These are phyloP conservation scores for Novymonas esmeraldas DNA, from an alignment of 208 protist species.

Conservation along the genomic window DNA sequence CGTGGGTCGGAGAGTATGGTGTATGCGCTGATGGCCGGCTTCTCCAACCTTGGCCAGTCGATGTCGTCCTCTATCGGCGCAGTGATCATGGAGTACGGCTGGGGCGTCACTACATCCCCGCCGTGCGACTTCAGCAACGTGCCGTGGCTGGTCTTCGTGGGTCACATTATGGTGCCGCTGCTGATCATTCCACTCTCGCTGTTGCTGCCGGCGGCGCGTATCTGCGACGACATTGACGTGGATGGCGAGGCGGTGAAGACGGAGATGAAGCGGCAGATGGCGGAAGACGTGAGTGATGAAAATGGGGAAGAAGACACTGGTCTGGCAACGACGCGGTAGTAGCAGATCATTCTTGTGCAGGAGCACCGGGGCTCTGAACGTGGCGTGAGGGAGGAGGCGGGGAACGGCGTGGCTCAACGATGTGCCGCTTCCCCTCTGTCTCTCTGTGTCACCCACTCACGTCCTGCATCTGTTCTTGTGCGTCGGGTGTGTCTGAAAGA, in stretches of 20 bases:
- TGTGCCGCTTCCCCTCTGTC: too few species aligned
- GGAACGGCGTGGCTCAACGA: too few species aligned
- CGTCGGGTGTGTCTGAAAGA: too few species aligned
- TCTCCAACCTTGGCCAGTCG: conserved; percentile 67
- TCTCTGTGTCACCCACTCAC: too few species aligned
- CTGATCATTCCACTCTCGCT: conserved; percentile 58
- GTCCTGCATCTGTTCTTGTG: too few species aligned
- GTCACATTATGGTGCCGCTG: conserved; percentile 55
- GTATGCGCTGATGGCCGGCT: conserved; percentile 78
- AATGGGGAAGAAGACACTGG: not conserved
- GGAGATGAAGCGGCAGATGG: not conserved
- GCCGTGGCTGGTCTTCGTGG: conserved; percentile 49
- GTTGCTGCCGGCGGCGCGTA: conserved; percentile 57
- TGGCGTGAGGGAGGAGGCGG: too few species aligned
- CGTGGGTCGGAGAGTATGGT: conserved; percentile 73
- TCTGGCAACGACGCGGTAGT: not conserved
- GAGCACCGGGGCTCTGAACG: too few species aligned
- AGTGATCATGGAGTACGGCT: conserved; percentile 50
- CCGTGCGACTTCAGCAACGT: conserved; percentile 75
- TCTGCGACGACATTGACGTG: conserved; percentile 57
- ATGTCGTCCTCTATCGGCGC: conserved; percentile 43
- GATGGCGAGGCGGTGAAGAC: conserved; percentile 37
- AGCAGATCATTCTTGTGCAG: too few species aligned
- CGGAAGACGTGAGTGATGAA: not conserved
- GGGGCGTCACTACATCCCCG: conserved; percentile 33